Evolutionary conservation across 768 basidiomycete genomes (phyloP).

Genomic region (Trametes cinnabarina): DNA sequence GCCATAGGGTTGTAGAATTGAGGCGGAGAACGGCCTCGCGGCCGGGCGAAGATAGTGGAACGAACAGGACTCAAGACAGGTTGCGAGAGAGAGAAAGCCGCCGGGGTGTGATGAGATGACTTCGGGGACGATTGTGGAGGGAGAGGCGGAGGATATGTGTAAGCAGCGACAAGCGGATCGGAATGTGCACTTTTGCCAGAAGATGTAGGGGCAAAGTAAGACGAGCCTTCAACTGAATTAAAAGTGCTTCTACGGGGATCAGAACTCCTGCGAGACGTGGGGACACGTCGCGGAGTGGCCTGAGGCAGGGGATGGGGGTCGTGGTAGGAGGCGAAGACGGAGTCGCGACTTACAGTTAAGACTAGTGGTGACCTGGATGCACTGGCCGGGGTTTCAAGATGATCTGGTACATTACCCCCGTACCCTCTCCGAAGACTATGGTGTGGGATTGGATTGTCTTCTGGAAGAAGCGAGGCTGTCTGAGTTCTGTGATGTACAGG

Average conservation of each 20-base stretch:
- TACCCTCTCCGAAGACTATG: neutral
- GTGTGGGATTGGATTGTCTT: neutral
- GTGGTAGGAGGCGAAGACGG: slow-evolving; percentile 2
- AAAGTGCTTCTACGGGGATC: slow-evolving; percentile 1
- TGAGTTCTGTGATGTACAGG: slow-evolving; percentile 17
- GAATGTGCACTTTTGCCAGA: slow-evolving; percentile 15
- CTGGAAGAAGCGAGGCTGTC: slow-evolving; percentile 24
- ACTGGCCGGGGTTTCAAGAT: slow-evolving; percentile 2
- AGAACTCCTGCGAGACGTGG: slow-evolving; percentile 11
- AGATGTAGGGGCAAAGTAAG: slow-evolving; percentile 5
- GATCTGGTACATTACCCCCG: neutral
- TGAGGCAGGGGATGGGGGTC: slow-evolving; percentile 1
- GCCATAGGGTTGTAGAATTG: slow-evolving; percentile 1
- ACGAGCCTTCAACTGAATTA: neutral
- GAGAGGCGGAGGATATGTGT: slow-evolving; percentile 7
- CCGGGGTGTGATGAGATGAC: neutral
- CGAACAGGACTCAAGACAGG: neutral
- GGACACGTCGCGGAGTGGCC: neutral
- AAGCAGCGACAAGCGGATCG: neutral
- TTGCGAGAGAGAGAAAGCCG: neutral
- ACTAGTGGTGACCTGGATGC: neutral
- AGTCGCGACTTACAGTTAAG: slow-evolving; percentile 15
- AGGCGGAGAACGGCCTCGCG: slow-evolving; percentile 5
- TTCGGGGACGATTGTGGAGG: neutral
- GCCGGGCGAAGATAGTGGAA: slow-evolving; percentile 10